These are phyloP conservation scores for Neurospora hispaniola DNA, from an alignment of 495 filamentous ascomycete species.

Conservation along the genomic window DNA sequence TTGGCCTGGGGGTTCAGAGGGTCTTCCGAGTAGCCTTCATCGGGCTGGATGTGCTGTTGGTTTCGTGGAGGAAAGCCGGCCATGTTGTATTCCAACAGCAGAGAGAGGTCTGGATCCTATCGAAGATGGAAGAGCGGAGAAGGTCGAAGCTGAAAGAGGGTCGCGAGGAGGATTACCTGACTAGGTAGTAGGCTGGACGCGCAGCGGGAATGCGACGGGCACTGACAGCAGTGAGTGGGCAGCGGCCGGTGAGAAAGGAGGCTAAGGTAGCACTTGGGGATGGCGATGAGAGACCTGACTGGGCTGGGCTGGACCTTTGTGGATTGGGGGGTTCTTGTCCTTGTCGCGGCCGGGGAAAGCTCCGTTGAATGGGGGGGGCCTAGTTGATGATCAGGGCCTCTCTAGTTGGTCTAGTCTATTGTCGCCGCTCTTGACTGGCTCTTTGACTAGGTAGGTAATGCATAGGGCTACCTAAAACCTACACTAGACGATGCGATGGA, in stretches of 20 bases:
- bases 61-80: conserved; percentile 13
- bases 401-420: background rate
- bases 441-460: background rate
- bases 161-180: background rate
- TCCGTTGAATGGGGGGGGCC: background rate
- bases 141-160: background rate
- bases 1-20: conserved; percentile 33
- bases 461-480: background rate
- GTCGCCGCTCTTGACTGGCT: background rate
- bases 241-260: background rate
- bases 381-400: background rate
- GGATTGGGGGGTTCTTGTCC: background rate
- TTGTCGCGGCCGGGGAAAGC: background rate
- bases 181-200: background rate
- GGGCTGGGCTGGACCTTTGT: background rate
- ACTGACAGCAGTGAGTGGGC: background rate
- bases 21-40: conserved; percentile 51
- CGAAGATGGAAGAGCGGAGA: background rate
- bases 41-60: conserved; percentile 32
- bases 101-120: background rate
- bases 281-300: background rate
- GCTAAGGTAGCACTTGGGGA: background rate
- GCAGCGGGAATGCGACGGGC: background rate
- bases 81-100: conserved; percentile 1
- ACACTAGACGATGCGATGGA: background rate